phyloP scores from a whole-genome alignment of 2,329 filamentous ascomycete genomes.

The Hypoxylon sp. region DNA sequence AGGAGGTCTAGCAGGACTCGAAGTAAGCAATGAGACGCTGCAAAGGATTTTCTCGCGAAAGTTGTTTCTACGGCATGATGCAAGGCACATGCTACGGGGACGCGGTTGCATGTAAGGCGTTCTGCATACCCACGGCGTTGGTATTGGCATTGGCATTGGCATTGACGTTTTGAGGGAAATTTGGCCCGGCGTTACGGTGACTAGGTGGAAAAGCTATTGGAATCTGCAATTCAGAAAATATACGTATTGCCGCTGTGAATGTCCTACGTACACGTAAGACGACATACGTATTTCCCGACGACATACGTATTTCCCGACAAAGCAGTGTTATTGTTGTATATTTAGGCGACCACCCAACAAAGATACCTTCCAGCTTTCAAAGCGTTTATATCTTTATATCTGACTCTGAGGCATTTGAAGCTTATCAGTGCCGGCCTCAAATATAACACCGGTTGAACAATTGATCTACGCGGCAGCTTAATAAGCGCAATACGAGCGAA shows the following conservation, averaged over 20 bases:
- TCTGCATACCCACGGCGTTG: constrained; percentile 36
- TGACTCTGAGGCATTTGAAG: neutral
- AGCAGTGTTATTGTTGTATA: neutral
- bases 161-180: neutral
- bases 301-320: neutral
- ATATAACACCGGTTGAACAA: constrained; percentile 1
- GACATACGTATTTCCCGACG: neutral
- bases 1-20: neutral
- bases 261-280: neutral
- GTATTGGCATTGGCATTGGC: neutral
- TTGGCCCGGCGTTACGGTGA: neutral
- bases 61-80: neutral
- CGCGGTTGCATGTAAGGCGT: neutral
- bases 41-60: neutral
- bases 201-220: neutral
- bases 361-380: neutral
- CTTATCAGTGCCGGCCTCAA: neutral
- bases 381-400: neutral
- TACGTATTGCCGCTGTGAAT: neutral
- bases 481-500: neutral
- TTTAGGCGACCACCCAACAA: neutral
- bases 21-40: neutral
- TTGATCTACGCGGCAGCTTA: neutral
- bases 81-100: neutral
- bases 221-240: neutral